phyloP scores from a whole-genome alignment of 192 early-diverging fungal genomes.

The Kickxella alabastrina region DNA sequence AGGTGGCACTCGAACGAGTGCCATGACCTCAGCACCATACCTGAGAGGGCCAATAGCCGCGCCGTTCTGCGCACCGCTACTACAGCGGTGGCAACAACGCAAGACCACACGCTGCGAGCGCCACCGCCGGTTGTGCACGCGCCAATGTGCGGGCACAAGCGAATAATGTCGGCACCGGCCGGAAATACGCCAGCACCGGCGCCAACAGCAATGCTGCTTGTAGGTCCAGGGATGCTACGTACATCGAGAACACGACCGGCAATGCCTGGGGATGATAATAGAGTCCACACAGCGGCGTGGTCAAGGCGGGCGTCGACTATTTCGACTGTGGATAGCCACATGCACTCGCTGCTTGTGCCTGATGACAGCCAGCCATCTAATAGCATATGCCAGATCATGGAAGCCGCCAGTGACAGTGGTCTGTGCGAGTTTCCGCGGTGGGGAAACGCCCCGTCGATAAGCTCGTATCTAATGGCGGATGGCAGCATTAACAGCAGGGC shows the following conservation, averaged over 20 bases:
- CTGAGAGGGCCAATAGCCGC: neutral
- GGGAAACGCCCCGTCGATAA: constrained; percentile 20
- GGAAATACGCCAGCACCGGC: too few species aligned
- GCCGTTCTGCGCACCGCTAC: neutral
- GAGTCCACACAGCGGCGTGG: too few species aligned
- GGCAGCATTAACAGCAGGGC: neutral
- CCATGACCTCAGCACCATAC: constrained; percentile 1
- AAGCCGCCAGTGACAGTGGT: too few species aligned
- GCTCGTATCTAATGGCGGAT: neutral
- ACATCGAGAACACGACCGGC: too few species aligned
- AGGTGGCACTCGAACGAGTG: neutral
- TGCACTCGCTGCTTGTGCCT: constrained; percentile 5
- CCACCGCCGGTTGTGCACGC: constrained; percentile 1
- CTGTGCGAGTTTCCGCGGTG: constrained; percentile 15
- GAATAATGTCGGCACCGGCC: constrained; percentile 1
- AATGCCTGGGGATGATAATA: too few species aligned
- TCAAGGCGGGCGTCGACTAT: constrained; percentile 26
- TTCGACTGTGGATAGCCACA: constrained; percentile 6
- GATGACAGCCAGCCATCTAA: neutral
- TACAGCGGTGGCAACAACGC: neutral
- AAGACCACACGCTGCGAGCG: neutral
- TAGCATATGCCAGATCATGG: too few species aligned
- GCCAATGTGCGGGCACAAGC: neutral
- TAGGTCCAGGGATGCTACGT: too few species aligned
- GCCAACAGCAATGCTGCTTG: too few species aligned